These are phyloP conservation scores for Magnaporthiopsis poae DNA, from an alignment of 2,329 filamentous ascomycete species.

Conservation along the genomic window DNA sequence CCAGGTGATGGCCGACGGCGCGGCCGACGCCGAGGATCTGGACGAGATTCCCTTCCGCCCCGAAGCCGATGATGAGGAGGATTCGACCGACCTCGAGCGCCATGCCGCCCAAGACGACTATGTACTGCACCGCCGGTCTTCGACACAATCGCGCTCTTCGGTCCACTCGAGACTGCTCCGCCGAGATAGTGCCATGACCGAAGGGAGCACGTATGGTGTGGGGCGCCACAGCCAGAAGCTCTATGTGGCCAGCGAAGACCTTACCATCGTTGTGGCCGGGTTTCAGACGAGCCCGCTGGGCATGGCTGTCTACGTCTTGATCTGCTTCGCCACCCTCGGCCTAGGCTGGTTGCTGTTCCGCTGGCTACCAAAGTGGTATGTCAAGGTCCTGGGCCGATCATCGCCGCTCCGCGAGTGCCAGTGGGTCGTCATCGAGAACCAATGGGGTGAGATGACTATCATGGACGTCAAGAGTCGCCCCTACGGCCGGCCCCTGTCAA, in stretches of 20 bases:
- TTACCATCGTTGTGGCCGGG: constrained; percentile 86
- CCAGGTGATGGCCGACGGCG: constrained; percentile 21
- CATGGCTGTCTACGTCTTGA: constrained; percentile 54
- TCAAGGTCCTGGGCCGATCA: constrained; percentile 61
- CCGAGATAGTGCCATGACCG: constrained; percentile 60
- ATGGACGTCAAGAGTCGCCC: constrained; percentile 50
- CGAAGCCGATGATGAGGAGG: constrained; percentile 26
- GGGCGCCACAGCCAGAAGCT: constrained; percentile 76
- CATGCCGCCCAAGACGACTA: constrained; percentile 31
- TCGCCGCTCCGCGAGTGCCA: constrained; percentile 63
- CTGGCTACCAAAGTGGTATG: constrained; percentile 83
- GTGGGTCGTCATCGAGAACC: constrained; percentile 92
- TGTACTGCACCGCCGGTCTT: constrained; percentile 50
- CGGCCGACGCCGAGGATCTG: constrained; percentile 24
- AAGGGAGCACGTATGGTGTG: constrained; percentile 51
- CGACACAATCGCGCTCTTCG: constrained; percentile 46
- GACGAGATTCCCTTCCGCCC: constrained; percentile 30
- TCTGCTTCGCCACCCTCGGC: constrained; percentile 66
- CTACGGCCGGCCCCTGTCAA: constrained; percentile 48
- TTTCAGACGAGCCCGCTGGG: constrained; percentile 71
- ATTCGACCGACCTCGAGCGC: constrained; percentile 26
- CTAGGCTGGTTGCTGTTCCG: constrained; percentile 74
- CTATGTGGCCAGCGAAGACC: constrained; percentile 84
- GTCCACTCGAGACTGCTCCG: constrained; percentile 58
- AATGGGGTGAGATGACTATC: constrained; percentile 88